These are phyloP conservation scores for Trichoderma sp. DNA, from an alignment of 2,329 filamentous ascomycete genomes.

Conservation along the genomic window DNA sequence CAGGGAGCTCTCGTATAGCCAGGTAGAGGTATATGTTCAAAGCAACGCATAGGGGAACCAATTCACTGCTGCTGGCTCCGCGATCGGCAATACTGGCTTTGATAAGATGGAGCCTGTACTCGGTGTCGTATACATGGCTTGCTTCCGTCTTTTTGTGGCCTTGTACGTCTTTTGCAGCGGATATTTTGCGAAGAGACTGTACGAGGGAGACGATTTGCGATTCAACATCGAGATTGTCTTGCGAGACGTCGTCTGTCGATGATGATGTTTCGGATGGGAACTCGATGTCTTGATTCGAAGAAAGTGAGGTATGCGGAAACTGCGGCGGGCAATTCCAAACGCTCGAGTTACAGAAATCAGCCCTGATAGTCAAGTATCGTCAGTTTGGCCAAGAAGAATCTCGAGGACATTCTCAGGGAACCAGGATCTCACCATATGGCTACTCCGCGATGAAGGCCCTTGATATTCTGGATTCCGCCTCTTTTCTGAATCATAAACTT, in stretches of 20 bases:
- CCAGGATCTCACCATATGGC: background rate
- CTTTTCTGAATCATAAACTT: background rate
- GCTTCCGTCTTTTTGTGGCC: background rate
- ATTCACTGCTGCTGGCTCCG: background rate
- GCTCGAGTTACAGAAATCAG: slow-evolving; percentile 14
- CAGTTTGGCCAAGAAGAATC: background rate
- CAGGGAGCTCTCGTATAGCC: slow-evolving; percentile 5
- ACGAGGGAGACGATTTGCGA: background rate
- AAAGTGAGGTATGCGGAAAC: background rate
- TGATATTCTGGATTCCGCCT: slow-evolving; percentile 1
- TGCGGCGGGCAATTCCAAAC: slow-evolving; percentile 1
- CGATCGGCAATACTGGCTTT: background rate
- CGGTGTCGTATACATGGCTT: background rate
- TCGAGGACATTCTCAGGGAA: rapidly evolving
- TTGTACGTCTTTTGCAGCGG: background rate
- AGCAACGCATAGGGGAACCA: background rate
- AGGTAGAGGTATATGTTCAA: slow-evolving; percentile 11
- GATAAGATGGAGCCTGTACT: slow-evolving; percentile 5
- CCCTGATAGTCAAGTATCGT: background rate
- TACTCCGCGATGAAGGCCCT: slow-evolving; percentile 3
- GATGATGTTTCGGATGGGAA: background rate
- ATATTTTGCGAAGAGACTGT: background rate
- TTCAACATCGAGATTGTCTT: background rate
- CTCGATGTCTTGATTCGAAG: background rate
- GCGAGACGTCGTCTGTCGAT: background rate